These are phyloP conservation scores for Paraphaeosphaeria sporulosa DNA, from an alignment of 2,329 filamentous ascomycete species.

Conservation along the genomic window DNA sequence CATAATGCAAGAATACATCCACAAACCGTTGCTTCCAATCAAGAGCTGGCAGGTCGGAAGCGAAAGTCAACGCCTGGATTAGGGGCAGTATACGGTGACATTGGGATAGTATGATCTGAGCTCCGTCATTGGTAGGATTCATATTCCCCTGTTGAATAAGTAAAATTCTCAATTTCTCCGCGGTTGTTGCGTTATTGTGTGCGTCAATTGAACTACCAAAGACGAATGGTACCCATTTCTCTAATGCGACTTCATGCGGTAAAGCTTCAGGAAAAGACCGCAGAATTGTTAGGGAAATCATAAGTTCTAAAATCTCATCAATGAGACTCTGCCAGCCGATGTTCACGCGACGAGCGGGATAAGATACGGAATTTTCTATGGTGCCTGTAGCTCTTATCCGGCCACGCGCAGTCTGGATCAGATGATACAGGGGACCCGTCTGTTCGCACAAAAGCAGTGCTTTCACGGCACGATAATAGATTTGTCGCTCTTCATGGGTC, in stretches of 20 bases:
- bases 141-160: too few relatives aligned
- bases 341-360: neutral
- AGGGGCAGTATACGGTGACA: neutral
- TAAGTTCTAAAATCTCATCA: neutral
- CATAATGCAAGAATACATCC: neutral
- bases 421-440: neutral
- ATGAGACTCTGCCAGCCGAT: slow-evolving; percentile 1
- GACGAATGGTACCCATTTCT: neutral
- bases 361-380: neutral
- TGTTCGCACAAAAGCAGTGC: neutral
- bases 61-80: neutral
- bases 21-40: neutral
- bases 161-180: too few relatives aligned
- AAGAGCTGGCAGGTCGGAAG: neutral
- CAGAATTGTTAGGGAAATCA: neutral
- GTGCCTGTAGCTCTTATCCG: neutral
- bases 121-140: too few relatives aligned
- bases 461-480: neutral
- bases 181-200: neutral
- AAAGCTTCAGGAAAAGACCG: neutral
- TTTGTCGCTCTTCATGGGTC: neutral
- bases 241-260: neutral
- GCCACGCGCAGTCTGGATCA: neutral
- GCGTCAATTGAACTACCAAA: neutral
- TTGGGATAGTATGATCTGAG: too few relatives aligned